Base-by-base conservation (phyloP, 2,329 filamentous ascomycete species). In the Hymenoscyphus albidus region DNA sequence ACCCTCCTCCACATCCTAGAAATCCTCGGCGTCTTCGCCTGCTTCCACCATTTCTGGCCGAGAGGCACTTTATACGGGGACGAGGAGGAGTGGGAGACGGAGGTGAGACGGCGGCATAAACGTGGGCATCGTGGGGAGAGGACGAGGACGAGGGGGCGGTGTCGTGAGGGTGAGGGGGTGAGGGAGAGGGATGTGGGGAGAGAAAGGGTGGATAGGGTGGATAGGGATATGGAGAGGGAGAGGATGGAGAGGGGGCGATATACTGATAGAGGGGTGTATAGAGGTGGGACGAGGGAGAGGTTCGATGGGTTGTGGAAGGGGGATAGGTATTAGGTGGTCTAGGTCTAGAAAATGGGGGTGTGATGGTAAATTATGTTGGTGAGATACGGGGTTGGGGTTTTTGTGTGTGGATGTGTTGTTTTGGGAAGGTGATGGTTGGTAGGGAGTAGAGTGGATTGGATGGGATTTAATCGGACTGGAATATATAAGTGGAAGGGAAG, bases 11-110 rank as follows among this genome's bases (percentile, higher is more conserved):
- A 73, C 62, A 58, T 68, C 27, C 57, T 68, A 22, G 64, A 70
- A 35, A 71, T 74, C 54, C 54, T 70, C 18, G 69, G 68, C 7
- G 67, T 69, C 22, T 70, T 73, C 67, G 61, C 68, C 35, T 70
- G 67, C 38, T 68, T 65, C 1, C 69, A 72, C 54, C 67, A 73
- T 27, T 69, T 73, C n/a, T 73, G 70, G 69, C 72, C 71, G 1
- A 72, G 71, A 42, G 72, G 71, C 2, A 61, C 71, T 14, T 68
- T 64, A 1, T 72, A 72, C 38, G 67, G 71, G 27, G 69, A 72
- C n/a, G 55, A 65, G 55, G 71, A 72, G 55, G 67, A 69, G 0
- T 71, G 68, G 69, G 71, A 71, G 65, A 68, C 62, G 27, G 27
- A 27, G 27, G 27, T 27, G 27, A 27, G 27, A 27, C 3, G 27